Evolutionary conservation across 441 rosid species (phyloP).

Genomic region (Dalechampia spathulata): DNA sequence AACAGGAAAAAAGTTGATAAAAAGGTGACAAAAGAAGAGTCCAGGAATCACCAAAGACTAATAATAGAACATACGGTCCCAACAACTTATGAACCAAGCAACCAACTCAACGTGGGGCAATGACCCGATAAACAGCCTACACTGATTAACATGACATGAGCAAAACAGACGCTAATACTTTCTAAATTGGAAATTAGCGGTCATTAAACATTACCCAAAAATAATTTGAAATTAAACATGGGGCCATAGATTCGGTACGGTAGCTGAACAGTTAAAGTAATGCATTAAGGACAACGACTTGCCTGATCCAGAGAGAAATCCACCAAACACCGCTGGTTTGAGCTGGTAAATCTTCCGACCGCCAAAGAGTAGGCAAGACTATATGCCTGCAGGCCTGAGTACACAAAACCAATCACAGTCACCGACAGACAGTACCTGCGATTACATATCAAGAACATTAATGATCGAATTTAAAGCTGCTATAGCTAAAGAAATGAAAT

Average conservation of each 20-base stretch:
- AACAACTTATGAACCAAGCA: slow-evolving; percentile 2
- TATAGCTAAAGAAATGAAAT: not conserved
- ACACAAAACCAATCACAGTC: slow-evolving; percentile 59
- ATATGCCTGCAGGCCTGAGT: slow-evolving; percentile 57
- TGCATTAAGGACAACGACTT: slow-evolving; percentile 5
- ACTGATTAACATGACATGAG: not conserved
- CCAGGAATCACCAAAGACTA: slow-evolving; percentile 6
- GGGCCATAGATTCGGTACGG: too few relatives aligned
- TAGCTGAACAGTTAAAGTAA: too few relatives aligned
- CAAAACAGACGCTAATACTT: not conserved
- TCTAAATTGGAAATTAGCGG: too few relatives aligned
- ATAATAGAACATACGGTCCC: slow-evolving; percentile 3
- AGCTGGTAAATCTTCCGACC: slow-evolving; percentile 31
- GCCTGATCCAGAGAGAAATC: slow-evolving; percentile 82
- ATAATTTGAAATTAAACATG: not conserved
- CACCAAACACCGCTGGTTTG: slow-evolving; percentile 40
- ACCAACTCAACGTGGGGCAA: not conserved
- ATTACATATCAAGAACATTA: not conserved
- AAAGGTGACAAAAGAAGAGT: slow-evolving; percentile 16
- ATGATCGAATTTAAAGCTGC: not conserved
- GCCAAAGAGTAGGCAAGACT: slow-evolving; percentile 47
- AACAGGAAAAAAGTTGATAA: slow-evolving; percentile 9
- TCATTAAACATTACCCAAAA: slow-evolving; percentile 13
- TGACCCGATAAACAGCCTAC: slow-evolving; percentile 1
- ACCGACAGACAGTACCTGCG: slow-evolving; percentile 71